Conservation (phyloP, 1,284 basidiomycete genomes). For the Nidula niveotomentosa region DNA sequence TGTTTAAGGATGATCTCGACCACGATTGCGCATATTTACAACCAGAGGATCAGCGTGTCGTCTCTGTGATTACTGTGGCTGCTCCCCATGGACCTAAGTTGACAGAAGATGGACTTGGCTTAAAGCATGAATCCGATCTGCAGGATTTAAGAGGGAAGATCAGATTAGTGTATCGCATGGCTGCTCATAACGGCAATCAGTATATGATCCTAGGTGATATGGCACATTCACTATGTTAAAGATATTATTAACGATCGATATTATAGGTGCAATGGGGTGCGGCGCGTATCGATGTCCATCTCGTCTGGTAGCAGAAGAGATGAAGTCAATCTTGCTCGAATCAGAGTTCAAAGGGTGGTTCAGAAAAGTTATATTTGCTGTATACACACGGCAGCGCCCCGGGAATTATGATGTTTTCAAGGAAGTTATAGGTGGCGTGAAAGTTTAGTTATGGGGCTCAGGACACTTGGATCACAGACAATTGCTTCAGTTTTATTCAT, state of each 20-base stretch:
- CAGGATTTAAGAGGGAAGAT: conserved; percentile 40
- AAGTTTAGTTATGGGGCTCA: conserved; percentile 9
- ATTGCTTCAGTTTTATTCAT: neutral
- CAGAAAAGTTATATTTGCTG: conserved; percentile 37
- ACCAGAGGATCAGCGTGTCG: conserved; percentile 26
- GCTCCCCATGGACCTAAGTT: conserved; percentile 32
- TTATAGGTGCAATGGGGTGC: conserved; percentile 44
- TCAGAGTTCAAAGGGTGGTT: conserved; percentile 45
- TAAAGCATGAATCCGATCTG: conserved; percentile 25
- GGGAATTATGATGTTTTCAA: conserved; percentile 34
- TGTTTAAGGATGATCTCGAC: conserved; percentile 46
- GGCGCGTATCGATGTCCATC: conserved; percentile 43
- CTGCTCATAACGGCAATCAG: conserved; percentile 32
- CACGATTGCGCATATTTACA: conserved; percentile 36
- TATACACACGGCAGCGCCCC: conserved; percentile 29
- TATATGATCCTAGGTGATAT: conserved; percentile 38
- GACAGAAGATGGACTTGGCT: conserved; percentile 23
- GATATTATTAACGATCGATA: neutral
- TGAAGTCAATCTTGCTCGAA: conserved; percentile 39
- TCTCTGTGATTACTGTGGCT: conserved; percentile 44
- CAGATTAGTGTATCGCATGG: conserved; percentile 42
- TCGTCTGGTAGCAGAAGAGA: conserved; percentile 36
- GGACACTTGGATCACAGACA: neutral
- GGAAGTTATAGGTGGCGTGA: conserved; percentile 26
- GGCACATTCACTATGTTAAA: neutral